Evolutionary conservation across 1,139 yeast genomes (phyloP), one percentile per base, ranked within the genome.

Genomic region (Wickerhamomyces sp.): DNA sequence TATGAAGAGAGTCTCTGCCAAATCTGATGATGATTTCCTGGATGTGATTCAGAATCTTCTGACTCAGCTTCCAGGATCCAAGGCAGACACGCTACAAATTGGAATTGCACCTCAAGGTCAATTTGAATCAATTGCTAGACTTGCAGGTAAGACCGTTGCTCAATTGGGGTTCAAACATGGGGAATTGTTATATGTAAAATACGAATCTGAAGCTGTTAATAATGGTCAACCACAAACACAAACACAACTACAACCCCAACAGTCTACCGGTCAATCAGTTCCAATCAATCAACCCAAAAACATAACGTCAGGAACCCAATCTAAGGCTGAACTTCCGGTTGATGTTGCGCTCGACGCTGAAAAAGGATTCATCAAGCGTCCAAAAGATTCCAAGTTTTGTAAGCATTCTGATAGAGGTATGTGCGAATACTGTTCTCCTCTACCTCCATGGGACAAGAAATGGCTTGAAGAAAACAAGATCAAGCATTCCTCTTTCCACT

Each of bases 371-470:
- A 89, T 94, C 49, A 67, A 73, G 36, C 75, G 99, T 35, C 66
- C 72, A 32, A 75, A 72, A 51, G 79, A 89, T 7, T 4, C 3
- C 23, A 62, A 66, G 6, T 71, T 90, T 59, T 93, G 99, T 64
- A 79, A 84, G 47, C 99, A 94, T 62, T 89, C 94, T 4, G 91
- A 83, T 35, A 85, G 84, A 57, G 99, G 98, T 4, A 93, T 93
- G 99, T 93, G 99, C 66, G 99, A 93, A 58, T 89, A 90, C 62
- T 93, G 99, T 63, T 82, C 95, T 43, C 97, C 99, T 0, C 69
- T 94, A 47, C 96, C 96, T 40, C 98, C 99, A 2, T 94, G 93
- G 87, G 97, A 93, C 64, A 75, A 76, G 49, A 78, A 74, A 27
- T 91, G 90, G 62, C 84, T 83, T 53, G 79, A 79, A 45, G 84